Evolutionary conservation across 164 flowering plant species (phyloP), one percentile per base, ranked within the genome.

Genomic region (Litsea cubeba): DNA sequence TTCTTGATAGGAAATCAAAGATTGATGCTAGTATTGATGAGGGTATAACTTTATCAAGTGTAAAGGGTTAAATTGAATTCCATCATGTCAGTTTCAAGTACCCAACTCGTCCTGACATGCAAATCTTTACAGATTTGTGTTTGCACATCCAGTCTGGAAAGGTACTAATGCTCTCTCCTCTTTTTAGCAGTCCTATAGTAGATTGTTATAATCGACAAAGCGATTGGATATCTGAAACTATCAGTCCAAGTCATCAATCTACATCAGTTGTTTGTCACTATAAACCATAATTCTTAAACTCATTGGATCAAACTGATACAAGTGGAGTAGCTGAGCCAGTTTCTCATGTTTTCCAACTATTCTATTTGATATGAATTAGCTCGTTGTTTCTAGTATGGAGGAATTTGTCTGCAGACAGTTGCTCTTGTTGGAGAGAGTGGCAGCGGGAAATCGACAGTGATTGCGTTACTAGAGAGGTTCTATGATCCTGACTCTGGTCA

Each of bases 381-480:
- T 60, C 24, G n/a, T 60, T n/a, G 63, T 60, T 60, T 18, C 63
- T 60, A 23, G 63, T 23, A 60, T n/a, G 63, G 23, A 60, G 46
- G 17, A 57, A 67, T 24, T 26, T 73, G 2, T 77, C 18, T 79
- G 79, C 84, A 90, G 97, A 88, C 89, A 12, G 90, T 90, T 46
- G 93, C 92, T 24, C 86, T 90, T 15, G 95, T 90, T 20, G 94
- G 97, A 50, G 94, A 90, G 76, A 92, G 93, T 75, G 94, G 97
- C 0, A 86, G 91, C 49, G 94, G 97, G 57, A 92, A 92, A 63
- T 90, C 93, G 2, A 89, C 95, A 0, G 84, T 87, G 0, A 88
- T 90, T 7, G 81, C 89, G 77, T 78, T 92, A 15, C 77, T 90
- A 15, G 85, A 90, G 82, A 85, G 97, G 68, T 92, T 92, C 76